Evolutionary conservation across 306 rosid genomes (phyloP).

Genomic region (Astragalus membranaceus): DNA sequence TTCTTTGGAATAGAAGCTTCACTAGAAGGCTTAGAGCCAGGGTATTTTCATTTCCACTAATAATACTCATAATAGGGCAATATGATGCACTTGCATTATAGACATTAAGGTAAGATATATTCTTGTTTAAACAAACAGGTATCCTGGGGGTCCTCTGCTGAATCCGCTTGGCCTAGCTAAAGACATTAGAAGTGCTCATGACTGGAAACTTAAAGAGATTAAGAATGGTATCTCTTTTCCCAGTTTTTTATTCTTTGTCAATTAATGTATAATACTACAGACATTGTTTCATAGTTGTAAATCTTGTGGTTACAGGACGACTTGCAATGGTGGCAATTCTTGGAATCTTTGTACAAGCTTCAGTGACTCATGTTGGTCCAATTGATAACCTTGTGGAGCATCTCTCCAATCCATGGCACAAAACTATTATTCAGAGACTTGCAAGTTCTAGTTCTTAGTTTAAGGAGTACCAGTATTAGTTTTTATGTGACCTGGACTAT

Average conservation of each 20-base stretch:
- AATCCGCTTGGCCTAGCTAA: conserved; percentile 87
- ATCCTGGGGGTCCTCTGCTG: conserved; percentile 79
- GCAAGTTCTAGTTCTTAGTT: conserved; percentile 41
- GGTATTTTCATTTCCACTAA: conserved; percentile 42
- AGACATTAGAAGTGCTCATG: conserved; percentile 68
- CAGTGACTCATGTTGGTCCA: conserved; percentile 85
- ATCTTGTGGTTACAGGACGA: conserved; percentile 43
- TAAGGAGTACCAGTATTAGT: background rate
- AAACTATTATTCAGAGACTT: conserved; percentile 69
- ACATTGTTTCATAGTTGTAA: background rate
- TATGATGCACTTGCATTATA: background rate
- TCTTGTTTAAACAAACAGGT: conserved; percentile 39
- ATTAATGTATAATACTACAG: background rate
- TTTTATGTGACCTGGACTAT: background rate
- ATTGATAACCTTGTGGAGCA: conserved; percentile 87
- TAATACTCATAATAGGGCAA: background rate
- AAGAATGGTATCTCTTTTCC: conserved; percentile 55
- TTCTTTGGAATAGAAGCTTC: conserved; percentile 81
- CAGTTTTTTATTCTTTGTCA: background rate
- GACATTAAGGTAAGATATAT: background rate
- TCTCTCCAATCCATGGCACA: conserved; percentile 93
- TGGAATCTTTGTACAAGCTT: conserved; percentile 86
- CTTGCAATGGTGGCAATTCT: conserved; percentile 92
- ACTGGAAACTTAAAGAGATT: conserved; percentile 86
- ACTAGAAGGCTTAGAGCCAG: conserved; percentile 80